Evolutionary conservation across 352 stramenopile species (phyloP).

Genomic region (Phytophthora citricola): DNA sequence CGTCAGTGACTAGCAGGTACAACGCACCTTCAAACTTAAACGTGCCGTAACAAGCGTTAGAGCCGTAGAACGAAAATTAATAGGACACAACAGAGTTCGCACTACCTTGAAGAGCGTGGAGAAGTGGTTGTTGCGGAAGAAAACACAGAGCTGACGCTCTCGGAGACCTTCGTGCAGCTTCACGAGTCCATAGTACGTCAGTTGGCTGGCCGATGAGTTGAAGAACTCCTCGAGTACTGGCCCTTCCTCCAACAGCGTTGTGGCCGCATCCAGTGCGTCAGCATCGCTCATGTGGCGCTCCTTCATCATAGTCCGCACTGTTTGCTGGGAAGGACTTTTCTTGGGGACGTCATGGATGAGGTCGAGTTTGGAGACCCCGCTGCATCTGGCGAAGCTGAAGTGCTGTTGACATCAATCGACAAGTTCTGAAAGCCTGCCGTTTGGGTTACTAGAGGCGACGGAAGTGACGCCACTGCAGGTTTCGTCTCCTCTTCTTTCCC

Average conservation of each 20-base stretch:
- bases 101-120: conserved; percentile 94
- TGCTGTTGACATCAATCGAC: conserved; percentile 51
- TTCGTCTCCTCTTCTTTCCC: conserved; percentile 24
- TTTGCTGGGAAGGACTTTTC: conserved; percentile 75
- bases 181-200: conserved; percentile 95
- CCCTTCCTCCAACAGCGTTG: conserved; percentile 75
- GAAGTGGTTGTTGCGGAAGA: conserved; percentile 99
- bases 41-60: too few relatives aligned
- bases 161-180: conserved; percentile 93
- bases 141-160: conserved; percentile 93
- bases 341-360: conserved; percentile 37
- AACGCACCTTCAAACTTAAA: conserved; percentile 89
- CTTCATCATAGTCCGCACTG: conserved; percentile 76
- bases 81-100: background rate
- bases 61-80: too few relatives aligned
- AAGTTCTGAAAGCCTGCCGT: conserved; percentile 38
- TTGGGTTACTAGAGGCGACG: conserved; percentile 17
- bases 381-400: background rate
- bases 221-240: conserved; percentile 93
- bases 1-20: conserved; percentile 97
- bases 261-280: conserved; percentile 64
- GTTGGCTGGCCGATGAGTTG: conserved; percentile 88
- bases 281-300: conserved; percentile 79
- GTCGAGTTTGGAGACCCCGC: conserved; percentile 21
- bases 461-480: conserved; percentile 11